phyloP scores from a whole-genome alignment of 805 yeast species.

The Kluyveromyces dobzhanskii region DNA sequence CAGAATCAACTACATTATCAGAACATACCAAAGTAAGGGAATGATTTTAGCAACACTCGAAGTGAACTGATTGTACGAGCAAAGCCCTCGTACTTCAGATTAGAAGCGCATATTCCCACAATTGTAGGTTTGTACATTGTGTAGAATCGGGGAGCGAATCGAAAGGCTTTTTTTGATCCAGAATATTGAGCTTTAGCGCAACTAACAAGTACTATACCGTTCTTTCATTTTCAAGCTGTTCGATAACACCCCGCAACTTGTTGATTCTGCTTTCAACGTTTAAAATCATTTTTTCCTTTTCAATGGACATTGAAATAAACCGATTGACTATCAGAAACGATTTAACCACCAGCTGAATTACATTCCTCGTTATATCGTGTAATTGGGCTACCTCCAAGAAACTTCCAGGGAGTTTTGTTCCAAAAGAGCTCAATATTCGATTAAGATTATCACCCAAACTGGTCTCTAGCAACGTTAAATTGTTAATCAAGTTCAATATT shows the following conservation, averaged over 20 bases:
- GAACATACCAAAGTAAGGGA: too few relatives aligned
- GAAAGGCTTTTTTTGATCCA: too few relatives aligned
- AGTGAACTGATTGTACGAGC: too few relatives aligned
- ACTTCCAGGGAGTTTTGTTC: neutral
- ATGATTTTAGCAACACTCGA: too few relatives aligned
- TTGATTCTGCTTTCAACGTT: neutral
- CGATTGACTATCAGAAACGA: slow-evolving; percentile 1
- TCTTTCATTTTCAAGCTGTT: too few relatives aligned
- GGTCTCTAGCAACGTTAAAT: neutral
- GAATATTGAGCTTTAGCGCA: too few relatives aligned
- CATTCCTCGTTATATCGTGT: neutral
- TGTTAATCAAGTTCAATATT: neutral
- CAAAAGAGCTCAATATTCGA: neutral
- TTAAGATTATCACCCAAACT: neutral
- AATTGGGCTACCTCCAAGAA: neutral
- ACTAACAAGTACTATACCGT: too few relatives aligned
- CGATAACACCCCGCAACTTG: neutral
- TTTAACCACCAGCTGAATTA: neutral
- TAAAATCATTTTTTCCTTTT: neutral
- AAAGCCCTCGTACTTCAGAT: too few relatives aligned
- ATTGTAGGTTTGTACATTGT: too few relatives aligned
- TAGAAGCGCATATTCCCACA: too few relatives aligned
- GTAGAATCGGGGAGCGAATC: too few relatives aligned
- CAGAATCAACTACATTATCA: too few relatives aligned
- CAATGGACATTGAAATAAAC: neutral